Evolutionary conservation across 2,329 filamentous ascomycete species (phyloP), one percentile per base, ranked within the genome.

Genomic region (Cladobotryum mycophilum): DNA sequence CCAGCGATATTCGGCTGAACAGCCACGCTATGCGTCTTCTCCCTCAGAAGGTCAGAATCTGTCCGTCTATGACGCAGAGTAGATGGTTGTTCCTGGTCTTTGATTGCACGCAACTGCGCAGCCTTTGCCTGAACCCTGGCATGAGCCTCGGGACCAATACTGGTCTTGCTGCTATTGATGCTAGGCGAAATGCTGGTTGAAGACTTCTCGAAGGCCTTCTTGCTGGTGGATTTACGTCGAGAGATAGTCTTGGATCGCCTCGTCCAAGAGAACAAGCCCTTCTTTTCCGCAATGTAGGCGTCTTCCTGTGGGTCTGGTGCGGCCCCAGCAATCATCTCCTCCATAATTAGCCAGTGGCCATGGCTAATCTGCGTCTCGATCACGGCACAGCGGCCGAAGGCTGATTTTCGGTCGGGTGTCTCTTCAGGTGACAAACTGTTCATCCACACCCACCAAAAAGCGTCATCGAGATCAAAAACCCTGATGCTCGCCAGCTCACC

Each of bases 381-480:
- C 37, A 99, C 78, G 17, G 93, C 89, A 63, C 93, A 99, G 56
- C 93, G 81, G 36, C 93, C 93, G 66, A 99, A 99, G 1, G 91
- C 89, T 5, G 91, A 86, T 66, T 99, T 99, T 54, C 93, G 83
- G 43, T 85, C 79, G 0, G 83, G 70, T 0, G 91, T 88, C 70
- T 99, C 93, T 62, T 99, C 93, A 1, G 84, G 87, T 1, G 92
- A 90, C 61, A 99, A 73, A 75, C 92, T 97, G 60, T 84, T 95
- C 78, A 99, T 97, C 93, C 93, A 99, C 4, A 97, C 93, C 92
- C 93, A 97, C 93, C 93, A 99, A 68, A 99, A 99, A 1, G 90
- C 86, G 66, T 97, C 92, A 60, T 99, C 93, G 5, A 99, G 76
- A 55, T 93, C 85, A 51, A 97, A 81, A 36, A 80, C 80, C 20